Evolutionary conservation across 495 filamentous ascomycete species (phyloP).

Genomic region (Penicillium cosmopolitanum): DNA sequence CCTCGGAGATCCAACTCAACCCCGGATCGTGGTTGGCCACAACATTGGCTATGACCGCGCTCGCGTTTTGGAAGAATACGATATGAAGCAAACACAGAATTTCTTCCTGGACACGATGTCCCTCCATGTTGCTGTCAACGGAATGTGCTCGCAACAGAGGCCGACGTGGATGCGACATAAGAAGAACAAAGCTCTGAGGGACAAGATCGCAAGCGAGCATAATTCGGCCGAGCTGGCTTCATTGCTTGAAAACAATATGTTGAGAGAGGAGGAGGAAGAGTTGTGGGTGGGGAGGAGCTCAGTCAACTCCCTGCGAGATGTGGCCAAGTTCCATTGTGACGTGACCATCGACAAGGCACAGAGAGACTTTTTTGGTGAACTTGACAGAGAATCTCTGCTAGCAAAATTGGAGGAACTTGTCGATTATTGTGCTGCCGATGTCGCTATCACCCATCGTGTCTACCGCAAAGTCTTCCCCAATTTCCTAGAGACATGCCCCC

Average conservation of each 20-base stretch:
- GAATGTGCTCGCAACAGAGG: slow-evolving; percentile 96
- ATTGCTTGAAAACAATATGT: slow-evolving; percentile 66
- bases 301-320: slow-evolving; percentile 92
- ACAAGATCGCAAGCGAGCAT: slow-evolving; percentile 74
- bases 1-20: slow-evolving; percentile 69
- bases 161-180: slow-evolving; percentile 96
- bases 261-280: slow-evolving; percentile 86
- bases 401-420: slow-evolving; percentile 78
- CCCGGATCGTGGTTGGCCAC: slow-evolving; percentile 85
- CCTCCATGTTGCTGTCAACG: slow-evolving; percentile 95
- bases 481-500: slow-evolving; percentile 86
- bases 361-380: slow-evolving; percentile 84
- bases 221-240: slow-evolving; percentile 70
- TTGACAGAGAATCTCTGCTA: slow-evolving; percentile 69
- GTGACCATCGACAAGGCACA: slow-evolving; percentile 89
- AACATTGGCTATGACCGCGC: slow-evolving; percentile 97
- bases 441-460: slow-evolving; percentile 87
- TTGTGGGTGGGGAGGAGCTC: slow-evolving; percentile 94
- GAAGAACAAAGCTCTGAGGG: slow-evolving; percentile 82
- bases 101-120: slow-evolving; percentile 98
- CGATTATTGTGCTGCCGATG: slow-evolving; percentile 96
- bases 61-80: slow-evolving; percentile 87
- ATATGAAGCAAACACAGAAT: slow-evolving; percentile 76
- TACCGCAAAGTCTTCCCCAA: slow-evolving; percentile 89
- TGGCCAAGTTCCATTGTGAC: slow-evolving; percentile 94